Evolutionary conservation across 768 basidiomycete species (phyloP).

Genomic region (Baorangia bicolor): DNA sequence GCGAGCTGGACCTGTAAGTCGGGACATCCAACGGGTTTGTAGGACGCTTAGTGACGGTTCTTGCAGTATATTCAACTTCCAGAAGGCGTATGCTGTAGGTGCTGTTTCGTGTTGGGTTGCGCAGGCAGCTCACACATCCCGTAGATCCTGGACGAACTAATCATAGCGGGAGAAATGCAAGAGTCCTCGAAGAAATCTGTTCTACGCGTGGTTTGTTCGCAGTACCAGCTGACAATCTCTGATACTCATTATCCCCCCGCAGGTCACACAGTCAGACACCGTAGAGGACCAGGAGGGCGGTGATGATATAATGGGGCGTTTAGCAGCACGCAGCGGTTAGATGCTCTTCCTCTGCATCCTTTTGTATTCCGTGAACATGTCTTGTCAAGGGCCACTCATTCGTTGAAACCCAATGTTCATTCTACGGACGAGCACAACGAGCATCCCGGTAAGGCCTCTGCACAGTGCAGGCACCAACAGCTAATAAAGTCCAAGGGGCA

Average conservation of each 20-base stretch:
- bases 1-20: conserved; percentile 87
- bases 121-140: neutral
- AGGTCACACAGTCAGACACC: conserved; percentile 85
- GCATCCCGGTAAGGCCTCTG: neutral
- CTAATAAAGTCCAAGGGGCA: neutral
- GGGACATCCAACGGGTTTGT: neutral
- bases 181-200: conserved; percentile 83
- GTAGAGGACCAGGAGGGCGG: conserved; percentile 85
- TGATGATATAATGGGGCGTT: conserved; percentile 76
- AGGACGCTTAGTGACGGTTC: neutral
- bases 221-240: conserved; percentile 7
- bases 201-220: conserved; percentile 49
- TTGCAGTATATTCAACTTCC: conserved; percentile 92
- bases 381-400: conserved; percentile 29
- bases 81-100: conserved; percentile 86
- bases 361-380: conserved; percentile 10
- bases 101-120: neutral
- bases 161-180: conserved; percentile 92
- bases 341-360: conserved; percentile 1
- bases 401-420: conserved; percentile 20
- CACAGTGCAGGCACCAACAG: neutral
- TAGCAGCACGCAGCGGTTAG: conserved; percentile 75
- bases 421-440: neutral
- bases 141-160: conserved; percentile 87
- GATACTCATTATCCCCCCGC: neutral